Evolutionary conservation across 169 alveolate species (phyloP).

Genomic region (Eimeria praecox): DNA sequence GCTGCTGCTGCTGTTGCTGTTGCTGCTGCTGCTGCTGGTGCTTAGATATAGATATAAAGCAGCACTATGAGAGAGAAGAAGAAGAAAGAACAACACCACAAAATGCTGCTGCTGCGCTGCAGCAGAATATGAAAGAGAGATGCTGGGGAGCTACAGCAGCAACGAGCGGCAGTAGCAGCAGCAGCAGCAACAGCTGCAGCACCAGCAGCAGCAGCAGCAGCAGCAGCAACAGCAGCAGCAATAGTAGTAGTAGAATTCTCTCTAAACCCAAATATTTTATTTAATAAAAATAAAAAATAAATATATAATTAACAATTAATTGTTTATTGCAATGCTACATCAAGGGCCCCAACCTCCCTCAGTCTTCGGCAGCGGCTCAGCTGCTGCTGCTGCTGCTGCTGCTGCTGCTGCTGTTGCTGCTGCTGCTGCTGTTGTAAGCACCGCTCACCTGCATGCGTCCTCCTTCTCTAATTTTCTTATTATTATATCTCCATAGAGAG

Average conservation of each 20-base stretch:
- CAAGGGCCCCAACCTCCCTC: too few species aligned
- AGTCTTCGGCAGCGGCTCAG: too few species aligned
- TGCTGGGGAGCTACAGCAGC: not conserved
- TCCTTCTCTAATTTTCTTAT: too few species aligned
- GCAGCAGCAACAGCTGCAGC: not conserved
- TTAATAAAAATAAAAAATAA: too few species aligned
- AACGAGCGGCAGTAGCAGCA: not conserved
- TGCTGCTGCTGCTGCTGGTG: not conserved
- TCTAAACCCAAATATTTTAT: too few species aligned
- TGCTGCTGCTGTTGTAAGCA: not conserved
- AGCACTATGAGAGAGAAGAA: not conserved
- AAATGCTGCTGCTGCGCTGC: not conserved
- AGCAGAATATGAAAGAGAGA: not conserved
- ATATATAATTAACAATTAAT: too few species aligned
- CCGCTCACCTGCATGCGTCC: too few species aligned
- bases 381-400: constrained; percentile 30
- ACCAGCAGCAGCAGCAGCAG: constrained; percentile 5
- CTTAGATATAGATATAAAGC: too few species aligned
- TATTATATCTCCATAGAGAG: too few species aligned
- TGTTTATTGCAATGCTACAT: too few species aligned
- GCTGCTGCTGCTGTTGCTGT: constrained; percentile 22
- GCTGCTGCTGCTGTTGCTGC: not conserved
- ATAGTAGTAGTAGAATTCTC: not conserved
- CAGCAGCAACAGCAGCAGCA: constrained; percentile 1
- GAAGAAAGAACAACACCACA: not conserved